Evolutionary conservation across 2,329 filamentous ascomycete species (phyloP), one percentile per base, ranked within the genome.

Genomic region (Didymella pomorum): DNA sequence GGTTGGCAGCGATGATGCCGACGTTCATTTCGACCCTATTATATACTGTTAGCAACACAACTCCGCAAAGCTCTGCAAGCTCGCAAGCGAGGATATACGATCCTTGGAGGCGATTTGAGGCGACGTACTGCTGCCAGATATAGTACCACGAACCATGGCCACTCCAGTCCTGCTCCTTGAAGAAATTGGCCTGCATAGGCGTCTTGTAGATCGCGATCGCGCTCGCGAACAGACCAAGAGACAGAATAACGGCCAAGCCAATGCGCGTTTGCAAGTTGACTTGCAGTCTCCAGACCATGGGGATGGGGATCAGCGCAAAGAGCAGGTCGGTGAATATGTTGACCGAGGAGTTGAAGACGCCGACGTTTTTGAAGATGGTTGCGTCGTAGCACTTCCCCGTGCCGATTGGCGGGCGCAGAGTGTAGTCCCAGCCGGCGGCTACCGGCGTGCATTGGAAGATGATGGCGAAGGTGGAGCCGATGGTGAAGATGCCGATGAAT

Each of bases 281-380:
- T 20, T 39, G 35, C n/a, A 39, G 35, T 39, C 18, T 39, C 35
- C 35, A 70, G 23, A 81, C 73, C 67, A 81, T 74, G 4, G 79
- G 78, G 10, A 81, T 74, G 1, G 79, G 79, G 3, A 80, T 63
- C 1, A 76, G 55, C 0, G 79, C 79, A 60, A 81, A 77, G 7
- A 78, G 57, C 10, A 77, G 65, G 59, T 79, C 77, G 31, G 78
- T 79, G 2, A 68, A 60, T 56, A 78, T 77, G 58, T 76, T 79
- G 61, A 79, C 60, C 23, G 71, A 71, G 57, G 78, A 81, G 68
- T 82, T 81, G 65, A 79, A 78, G 35, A 84, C 65, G 16, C 79
- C 81, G 23, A 83, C 76, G n/a, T 74, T 74, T 18, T 73, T 78
- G 67, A 80, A 83, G 1, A 76, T 78, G 78, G n/a, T 71, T 69